These are phyloP conservation scores for Yueomyces sp. DNA, from an alignment of 805 yeast species.

Conservation along the genomic window DNA sequence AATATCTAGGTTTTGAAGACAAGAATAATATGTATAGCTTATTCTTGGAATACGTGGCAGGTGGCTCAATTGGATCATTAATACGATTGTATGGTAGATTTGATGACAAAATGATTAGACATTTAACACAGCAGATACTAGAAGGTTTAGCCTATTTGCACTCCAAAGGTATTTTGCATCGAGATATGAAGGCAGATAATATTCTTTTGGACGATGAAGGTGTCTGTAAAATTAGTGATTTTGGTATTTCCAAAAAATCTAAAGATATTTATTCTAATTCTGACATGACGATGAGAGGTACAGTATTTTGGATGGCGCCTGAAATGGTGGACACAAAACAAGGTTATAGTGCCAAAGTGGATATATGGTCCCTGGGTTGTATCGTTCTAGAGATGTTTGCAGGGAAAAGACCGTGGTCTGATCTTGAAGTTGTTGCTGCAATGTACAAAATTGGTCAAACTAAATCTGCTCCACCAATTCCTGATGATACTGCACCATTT, in stretches of 20 bases:
- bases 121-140: conserved; percentile 65
- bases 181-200: conserved; percentile 94
- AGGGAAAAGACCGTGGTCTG: conserved; percentile 95
- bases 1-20: conserved; percentile 87
- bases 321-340: conserved; percentile 88
- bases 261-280: conserved; percentile 82
- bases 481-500: conserved; percentile 63
- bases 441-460: conserved; percentile 80
- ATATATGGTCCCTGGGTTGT: conserved; percentile 97
- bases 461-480: conserved; percentile 88
- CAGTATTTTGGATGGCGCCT: conserved; percentile 99
- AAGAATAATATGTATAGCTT: conserved; percentile 61
- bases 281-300: conserved; percentile 97
- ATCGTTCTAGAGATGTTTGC: conserved; percentile 96
- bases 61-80: conserved; percentile 88
- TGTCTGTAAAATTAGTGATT: conserved; percentile 87
- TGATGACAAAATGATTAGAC: conserved; percentile 62
- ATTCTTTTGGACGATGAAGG: conserved; percentile 82
- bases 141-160: conserved; percentile 83
- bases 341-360: conserved; percentile 96
- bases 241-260: conserved; percentile 84
- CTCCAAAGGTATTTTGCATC: conserved; percentile 81
- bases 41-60: conserved; percentile 92
- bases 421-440: conserved; percentile 88
- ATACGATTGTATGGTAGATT: conserved; percentile 73